phyloP scores from a whole-genome alignment of 768 basidiomycete species.

The Pleurotus djamor region DNA sequence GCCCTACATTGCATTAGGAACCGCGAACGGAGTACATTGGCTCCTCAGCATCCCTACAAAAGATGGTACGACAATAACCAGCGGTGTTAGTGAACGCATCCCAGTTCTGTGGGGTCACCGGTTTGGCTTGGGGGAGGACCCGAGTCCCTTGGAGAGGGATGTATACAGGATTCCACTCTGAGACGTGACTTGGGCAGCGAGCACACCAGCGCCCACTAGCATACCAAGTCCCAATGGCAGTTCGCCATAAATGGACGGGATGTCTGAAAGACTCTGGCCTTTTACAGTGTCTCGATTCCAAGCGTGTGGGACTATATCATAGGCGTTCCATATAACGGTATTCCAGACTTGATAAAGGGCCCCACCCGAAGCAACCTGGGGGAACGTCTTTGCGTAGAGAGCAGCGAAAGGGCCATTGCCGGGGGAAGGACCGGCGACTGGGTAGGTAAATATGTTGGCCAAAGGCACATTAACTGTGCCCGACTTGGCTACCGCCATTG shows the following conservation, averaged over 20 bases:
- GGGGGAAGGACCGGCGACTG: neutral
- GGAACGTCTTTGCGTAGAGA: neutral
- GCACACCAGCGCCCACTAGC: neutral
- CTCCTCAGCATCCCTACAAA: neutral
- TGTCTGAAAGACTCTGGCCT: neutral
- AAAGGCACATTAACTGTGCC: neutral
- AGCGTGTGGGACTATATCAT: constrained; percentile 4
- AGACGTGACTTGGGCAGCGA: neutral
- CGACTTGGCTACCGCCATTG: neutral
- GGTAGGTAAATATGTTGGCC: neutral
- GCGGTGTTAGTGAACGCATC: neutral
- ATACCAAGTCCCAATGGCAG: neutral
- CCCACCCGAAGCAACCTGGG: neutral
- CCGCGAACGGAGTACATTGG: neutral
- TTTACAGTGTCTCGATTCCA: neutral
- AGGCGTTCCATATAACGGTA: neutral
- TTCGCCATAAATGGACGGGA: neutral
- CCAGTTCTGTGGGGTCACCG: neutral
- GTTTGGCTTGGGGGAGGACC: neutral
- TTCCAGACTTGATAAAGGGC: constrained; percentile 1
- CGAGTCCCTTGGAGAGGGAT: neutral
- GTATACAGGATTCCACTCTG: neutral
- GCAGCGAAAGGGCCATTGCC: neutral
- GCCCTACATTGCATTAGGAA: constrained; percentile 3
- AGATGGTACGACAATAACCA: neutral